Conservation (phyloP, 768 basidiomycete species). For the Tricholoma sp. region DNA sequence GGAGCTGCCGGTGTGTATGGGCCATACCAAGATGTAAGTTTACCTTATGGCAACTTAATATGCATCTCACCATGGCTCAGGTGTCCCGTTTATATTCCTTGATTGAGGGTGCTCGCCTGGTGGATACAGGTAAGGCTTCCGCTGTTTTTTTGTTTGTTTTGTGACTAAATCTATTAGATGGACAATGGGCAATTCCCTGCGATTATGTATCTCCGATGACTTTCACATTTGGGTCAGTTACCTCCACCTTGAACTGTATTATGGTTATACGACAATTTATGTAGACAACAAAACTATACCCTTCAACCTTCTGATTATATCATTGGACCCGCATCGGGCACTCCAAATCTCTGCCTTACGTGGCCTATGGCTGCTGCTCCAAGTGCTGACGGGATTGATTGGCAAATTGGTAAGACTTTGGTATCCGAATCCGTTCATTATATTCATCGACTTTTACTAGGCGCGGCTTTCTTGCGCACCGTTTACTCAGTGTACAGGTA, state of each 20-base stretch:
- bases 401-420: conserved; percentile 63
- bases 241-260: background rate
- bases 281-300: conserved; percentile 47
- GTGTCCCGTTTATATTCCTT: conserved; percentile 60
- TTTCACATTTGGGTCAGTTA: conserved; percentile 63
- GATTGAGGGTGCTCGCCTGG: conserved; percentile 62
- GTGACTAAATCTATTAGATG: conserved; percentile 27
- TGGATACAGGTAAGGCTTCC: conserved; percentile 44
- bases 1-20: conserved; percentile 71
- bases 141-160: background rate
- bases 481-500: conserved; percentile 80
- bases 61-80: conserved; percentile 28
- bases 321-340: conserved; percentile 61
- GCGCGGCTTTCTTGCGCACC: conserved; percentile 63
- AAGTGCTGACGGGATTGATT: conserved; percentile 71
- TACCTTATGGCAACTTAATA: background rate
- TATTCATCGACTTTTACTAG: conserved; percentile 24
- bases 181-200: conserved; percentile 78
- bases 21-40: conserved; percentile 68
- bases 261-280: background rate
- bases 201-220: conserved; percentile 51
- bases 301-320: conserved; percentile 74
- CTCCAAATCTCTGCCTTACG: conserved; percentile 63
- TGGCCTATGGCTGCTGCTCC: conserved; percentile 71
- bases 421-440: background rate